Percentiles rank a stretch among this genome's conserved stretches.
These are phyloP conservation scores for Kingdonia uniflora DNA, from an alignment of 164 flowering plant genomes.

Conservation along the genomic window DNA sequence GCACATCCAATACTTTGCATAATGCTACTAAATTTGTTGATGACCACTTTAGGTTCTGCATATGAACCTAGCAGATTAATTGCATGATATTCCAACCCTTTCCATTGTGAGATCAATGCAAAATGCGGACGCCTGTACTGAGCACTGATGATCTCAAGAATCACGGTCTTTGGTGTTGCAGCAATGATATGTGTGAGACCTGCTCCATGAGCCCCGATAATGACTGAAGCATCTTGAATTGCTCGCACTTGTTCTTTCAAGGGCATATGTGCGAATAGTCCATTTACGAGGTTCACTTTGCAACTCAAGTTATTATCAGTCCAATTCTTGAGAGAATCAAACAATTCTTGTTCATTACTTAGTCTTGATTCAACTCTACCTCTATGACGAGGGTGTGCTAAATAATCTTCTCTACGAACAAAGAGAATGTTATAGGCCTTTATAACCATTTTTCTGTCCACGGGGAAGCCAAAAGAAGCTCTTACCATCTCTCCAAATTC, in stretches of 20 bases:
- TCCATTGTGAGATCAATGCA: conserved; percentile 66
- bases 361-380: conserved; percentile 86
- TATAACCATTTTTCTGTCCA: conserved; percentile 26
- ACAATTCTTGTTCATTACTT: conserved; percentile 85
- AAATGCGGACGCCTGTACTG: conserved; percentile 88
- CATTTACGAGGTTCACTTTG: conserved; percentile 63
- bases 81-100: conserved; percentile 78
- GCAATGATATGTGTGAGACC: conserved; percentile 90
- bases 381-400: conserved; percentile 90
- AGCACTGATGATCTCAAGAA: conserved; percentile 80
- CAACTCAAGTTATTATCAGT: conserved; percentile 32
- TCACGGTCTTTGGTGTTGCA: conserved; percentile 54
- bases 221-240: conserved; percentile 86
- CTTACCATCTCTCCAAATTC: conserved; percentile 96
- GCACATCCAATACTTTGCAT: conserved; percentile 55
- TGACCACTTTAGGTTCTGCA: conserved; percentile 53
- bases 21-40: conserved; percentile 41
- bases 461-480: conserved; percentile 67
- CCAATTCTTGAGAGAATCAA: conserved; percentile 62
- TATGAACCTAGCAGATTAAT: conserved; percentile 58
- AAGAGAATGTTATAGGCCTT: conserved; percentile 62
- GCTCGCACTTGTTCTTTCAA: conserved; percentile 89
- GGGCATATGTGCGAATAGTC: conserved; percentile 87
- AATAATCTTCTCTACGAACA: conserved; percentile 87
- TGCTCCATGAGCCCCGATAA: conserved; percentile 98